These are phyloP conservation scores for Apiospora aurea DNA, from an alignment of 2,329 filamentous ascomycete species.

Conservation along the genomic window DNA sequence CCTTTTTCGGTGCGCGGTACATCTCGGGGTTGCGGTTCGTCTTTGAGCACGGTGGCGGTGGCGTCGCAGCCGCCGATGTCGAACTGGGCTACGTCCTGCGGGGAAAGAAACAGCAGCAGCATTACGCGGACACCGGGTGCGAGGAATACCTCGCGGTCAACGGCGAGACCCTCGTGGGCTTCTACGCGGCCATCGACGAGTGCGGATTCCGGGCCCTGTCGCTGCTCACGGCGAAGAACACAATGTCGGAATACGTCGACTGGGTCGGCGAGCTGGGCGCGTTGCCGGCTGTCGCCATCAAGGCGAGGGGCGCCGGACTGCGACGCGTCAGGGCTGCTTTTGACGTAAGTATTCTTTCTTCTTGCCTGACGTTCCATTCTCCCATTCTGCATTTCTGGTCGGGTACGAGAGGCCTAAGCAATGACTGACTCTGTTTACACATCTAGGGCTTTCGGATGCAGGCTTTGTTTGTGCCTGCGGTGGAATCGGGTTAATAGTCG, in stretches of 20 bases:
- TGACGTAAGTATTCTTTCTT: constrained; percentile 34
- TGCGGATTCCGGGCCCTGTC: constrained; percentile 35
- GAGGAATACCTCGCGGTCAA: constrained; percentile 33
- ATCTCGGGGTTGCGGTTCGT: constrained; percentile 36
- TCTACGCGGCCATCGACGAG: constrained; percentile 32
- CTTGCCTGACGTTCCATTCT: neutral
- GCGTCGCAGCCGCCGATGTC: constrained; percentile 27
- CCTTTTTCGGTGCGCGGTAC: constrained; percentile 34
- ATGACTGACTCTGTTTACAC: neutral
- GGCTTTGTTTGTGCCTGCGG: constrained; percentile 25
- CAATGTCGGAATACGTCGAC: constrained; percentile 32
- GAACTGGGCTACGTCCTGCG: constrained; percentile 34
- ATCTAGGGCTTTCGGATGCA: constrained; percentile 28
- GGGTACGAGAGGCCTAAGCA: neutral
- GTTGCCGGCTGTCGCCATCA: constrained; percentile 28
- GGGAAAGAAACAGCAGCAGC: constrained; percentile 27
- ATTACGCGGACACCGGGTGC: neutral
- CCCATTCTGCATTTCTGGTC: neutral
- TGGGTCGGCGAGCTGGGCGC: constrained; percentile 32
- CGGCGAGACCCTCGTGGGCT: constrained; percentile 32
- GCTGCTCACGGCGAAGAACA: constrained; percentile 29
- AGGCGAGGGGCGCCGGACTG: constrained; percentile 22
- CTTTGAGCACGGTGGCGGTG: constrained; percentile 21
- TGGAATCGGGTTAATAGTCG: neutral
- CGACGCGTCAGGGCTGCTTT: constrained; percentile 33